Percentiles rank a stretch among this genome's conserved stretches.
phyloP scores from a whole-genome alignment of 768 basidiomycete genomes.

The Suillus hirtellus region DNA sequence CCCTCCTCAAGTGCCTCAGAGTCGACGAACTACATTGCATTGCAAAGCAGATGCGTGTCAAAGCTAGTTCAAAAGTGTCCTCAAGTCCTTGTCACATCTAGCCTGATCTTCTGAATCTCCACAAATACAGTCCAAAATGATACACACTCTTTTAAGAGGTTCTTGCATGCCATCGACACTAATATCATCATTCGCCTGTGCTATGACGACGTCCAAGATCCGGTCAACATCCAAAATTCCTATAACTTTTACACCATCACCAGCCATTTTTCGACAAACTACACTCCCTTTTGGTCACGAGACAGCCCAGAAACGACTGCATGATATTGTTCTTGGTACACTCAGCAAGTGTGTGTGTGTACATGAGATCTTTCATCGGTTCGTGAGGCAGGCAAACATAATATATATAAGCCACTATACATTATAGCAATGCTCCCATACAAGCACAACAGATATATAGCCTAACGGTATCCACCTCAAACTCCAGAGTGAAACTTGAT shows the following conservation, averaged over 20 bases:
- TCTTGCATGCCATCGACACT: slow-evolving; percentile 41
- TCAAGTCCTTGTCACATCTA: not conserved
- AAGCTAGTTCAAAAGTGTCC: slow-evolving; percentile 33
- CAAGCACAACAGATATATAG: no score
- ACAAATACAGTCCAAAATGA: slow-evolving; percentile 31
- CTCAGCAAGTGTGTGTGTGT: slow-evolving; percentile 67
- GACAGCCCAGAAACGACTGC: slow-evolving; percentile 44
- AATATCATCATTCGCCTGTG: slow-evolving; percentile 15
- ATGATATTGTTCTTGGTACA: slow-evolving; percentile 41
- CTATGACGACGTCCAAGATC: slow-evolving; percentile 6
- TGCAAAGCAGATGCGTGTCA: slow-evolving; percentile 46
- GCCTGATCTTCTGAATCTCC: slow-evolving; percentile 1
- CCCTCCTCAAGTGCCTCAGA: slow-evolving; percentile 44
- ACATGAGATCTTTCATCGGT: slow-evolving; percentile 53
- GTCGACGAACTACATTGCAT: slow-evolving; percentile 47
- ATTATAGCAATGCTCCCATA: no score
- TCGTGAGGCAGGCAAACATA: slow-evolving; percentile 72
- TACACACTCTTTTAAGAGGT: slow-evolving; percentile 32
- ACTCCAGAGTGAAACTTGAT: not conserved
- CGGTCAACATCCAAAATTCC: slow-evolving; percentile 5
- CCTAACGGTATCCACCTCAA: no score
- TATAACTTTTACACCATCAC: slow-evolving; percentile 5
- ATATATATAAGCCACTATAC: slow-evolving; percentile 43
- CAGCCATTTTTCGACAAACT: slow-evolving; percentile 32
- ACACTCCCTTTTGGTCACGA: slow-evolving; percentile 33